A percentile compares a stretch with the other conserved stretches of the same genome.
Conservation (phyloP, 257 asterid species). For the Solanum commersonii region DNA sequence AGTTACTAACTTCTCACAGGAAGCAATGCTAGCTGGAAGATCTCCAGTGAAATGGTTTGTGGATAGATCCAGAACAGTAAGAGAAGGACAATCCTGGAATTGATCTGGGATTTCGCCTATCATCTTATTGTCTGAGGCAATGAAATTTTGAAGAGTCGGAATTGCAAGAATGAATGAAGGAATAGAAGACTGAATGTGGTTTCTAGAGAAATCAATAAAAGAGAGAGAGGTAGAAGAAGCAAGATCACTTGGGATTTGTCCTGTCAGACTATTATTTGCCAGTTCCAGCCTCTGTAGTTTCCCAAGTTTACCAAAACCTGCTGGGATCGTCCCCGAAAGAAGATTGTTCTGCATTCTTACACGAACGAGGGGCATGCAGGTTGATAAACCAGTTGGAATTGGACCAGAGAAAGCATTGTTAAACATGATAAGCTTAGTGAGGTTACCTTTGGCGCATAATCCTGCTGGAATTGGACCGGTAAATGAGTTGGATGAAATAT, state of each 20-base stretch:
- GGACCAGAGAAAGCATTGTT: slow-evolving; percentile 59
- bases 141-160: slow-evolving; percentile 44
- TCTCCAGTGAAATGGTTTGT: slow-evolving; percentile 47
- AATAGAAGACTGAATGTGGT: slow-evolving; percentile 47
- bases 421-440: slow-evolving; percentile 58
- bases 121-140: slow-evolving; percentile 40
- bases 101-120: slow-evolving; percentile 57
- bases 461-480: slow-evolving; percentile 40
- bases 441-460: slow-evolving; percentile 51
- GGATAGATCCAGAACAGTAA: slow-evolving; percentile 51
- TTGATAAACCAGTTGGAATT: slow-evolving; percentile 44
- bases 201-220: slow-evolving; percentile 50
- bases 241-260: slow-evolving; percentile 53
- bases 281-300: slow-evolving; percentile 51
- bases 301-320: slow-evolving; percentile 56
- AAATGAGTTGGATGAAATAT: slow-evolving; percentile 46
- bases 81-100: slow-evolving; percentile 54
- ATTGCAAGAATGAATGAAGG: slow-evolving; percentile 55
- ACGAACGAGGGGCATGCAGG: slow-evolving; percentile 48
- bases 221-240: slow-evolving; percentile 53
- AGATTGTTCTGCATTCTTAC: slow-evolving; percentile 56
- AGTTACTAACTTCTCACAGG: slow-evolving; percentile 54
- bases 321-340: slow-evolving; percentile 50
- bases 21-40: slow-evolving; percentile 55
- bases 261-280: slow-evolving; percentile 48